Evolutionary conservation across 2,329 filamentous ascomycete genomes (phyloP), one percentile per base, ranked within the genome.

Genomic region (Epichloe glyceriae): DNA sequence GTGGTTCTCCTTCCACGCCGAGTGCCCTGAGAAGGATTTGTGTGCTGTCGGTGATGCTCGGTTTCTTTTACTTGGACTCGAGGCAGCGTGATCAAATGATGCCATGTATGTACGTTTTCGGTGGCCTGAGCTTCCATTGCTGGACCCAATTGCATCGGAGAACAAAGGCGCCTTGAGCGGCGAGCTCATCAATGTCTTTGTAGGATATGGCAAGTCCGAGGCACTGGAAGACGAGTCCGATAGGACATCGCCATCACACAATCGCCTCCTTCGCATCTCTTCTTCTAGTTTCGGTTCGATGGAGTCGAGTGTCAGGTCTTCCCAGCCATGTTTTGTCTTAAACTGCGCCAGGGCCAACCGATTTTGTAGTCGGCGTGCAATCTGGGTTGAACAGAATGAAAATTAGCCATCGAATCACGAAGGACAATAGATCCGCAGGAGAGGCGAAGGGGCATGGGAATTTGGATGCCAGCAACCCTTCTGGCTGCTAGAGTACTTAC

Each of bases 251-350:
- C 82, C 84, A 45, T 81, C 78, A 57, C 73, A 73, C 50, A 83
- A 74, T 60, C 85, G 79, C 69, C 84, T 86, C 59, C 83, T 78
- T 70, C 85, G 80, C 64, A 90, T 75, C 69, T 91, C 80, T 64
- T 89, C 80, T 64, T 91, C 85, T 55, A 91, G 73, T 65, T 84
- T 86, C 48, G 88, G 88, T 69, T 95, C 88, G 70, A 95, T 88
- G 54, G 76, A 83, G 65, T 89, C 87, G 62, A 94, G 80, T 55
- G 85, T 87, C 65, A 95, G 78, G 67, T 93, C 87, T 69, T 96
- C 86, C 83, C 89, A 94, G 65, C 90, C 90, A 72, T 95, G 86
- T 70, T 94, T 89, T 58, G 93, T 89, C 73, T 97, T 97, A 78
- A 96, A 93, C 69, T 94, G 93, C 65, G 93, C 93, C 56, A 97